These are phyloP conservation scores for Pharnaceum exiguum DNA, from an alignment of 148 eudicot genomes.

Conservation along the genomic window DNA sequence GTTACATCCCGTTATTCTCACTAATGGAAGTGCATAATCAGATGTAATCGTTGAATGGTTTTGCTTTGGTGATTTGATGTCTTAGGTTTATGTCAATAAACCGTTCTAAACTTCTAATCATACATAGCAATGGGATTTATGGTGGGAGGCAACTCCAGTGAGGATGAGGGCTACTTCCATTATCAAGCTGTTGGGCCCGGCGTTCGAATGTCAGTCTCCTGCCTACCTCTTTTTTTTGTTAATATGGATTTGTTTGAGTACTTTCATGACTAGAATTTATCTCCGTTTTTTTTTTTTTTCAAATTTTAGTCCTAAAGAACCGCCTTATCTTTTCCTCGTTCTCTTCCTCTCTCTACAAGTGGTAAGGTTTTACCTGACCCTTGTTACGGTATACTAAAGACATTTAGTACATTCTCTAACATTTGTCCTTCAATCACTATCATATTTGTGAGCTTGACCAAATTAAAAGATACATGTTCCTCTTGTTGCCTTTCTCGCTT, in stretches of 20 bases:
- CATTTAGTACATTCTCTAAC: constrained; percentile 16
- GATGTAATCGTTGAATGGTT: background rate
- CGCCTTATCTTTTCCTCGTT: too few relatives aligned
- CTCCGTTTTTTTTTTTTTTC: too few relatives aligned
- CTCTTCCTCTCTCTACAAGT: constrained; percentile 15
- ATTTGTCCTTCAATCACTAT: constrained; percentile 11
- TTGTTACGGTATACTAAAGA: constrained; percentile 14
- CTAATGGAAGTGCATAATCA: background rate
- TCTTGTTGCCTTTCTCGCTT: constrained; percentile 7
- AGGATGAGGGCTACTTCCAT: constrained; percentile 43
- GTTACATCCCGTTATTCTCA: too few relatives aligned
- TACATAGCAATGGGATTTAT: constrained; percentile 7
- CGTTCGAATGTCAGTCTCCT: constrained; percentile 25
- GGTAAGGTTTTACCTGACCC: constrained; percentile 21
- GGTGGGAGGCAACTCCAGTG: constrained; percentile 44
- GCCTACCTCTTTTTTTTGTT: constrained; percentile 27
- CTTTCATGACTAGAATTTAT: background rate
- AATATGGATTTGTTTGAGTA: constrained; percentile 12
- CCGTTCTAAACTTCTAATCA: background rate
- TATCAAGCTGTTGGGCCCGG: constrained; percentile 29
- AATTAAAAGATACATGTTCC: constrained; percentile 5
- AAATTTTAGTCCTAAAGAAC: too few relatives aligned
- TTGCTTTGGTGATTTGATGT: constrained; percentile 2
- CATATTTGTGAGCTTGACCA: constrained; percentile 19
- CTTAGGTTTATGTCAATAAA: constrained; percentile 2